Evolutionary conservation across 768 basidiomycete species (phyloP), one percentile per base, ranked within the genome.

Genomic region (Mycena galericulata): DNA sequence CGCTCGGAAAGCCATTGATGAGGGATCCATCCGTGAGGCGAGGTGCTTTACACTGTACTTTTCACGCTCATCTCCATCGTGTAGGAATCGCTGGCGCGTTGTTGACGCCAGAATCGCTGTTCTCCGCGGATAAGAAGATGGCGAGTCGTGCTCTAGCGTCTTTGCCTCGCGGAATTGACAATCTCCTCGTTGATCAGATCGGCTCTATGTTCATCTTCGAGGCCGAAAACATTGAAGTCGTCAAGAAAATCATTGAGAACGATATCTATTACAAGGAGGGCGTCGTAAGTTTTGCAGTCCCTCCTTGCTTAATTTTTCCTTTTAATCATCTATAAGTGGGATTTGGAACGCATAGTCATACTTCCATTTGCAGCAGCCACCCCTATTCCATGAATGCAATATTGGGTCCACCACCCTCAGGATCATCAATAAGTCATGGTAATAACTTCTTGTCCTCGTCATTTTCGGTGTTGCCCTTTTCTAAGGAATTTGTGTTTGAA

Each of bases 151-250:
- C 11, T 40, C 50, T 12, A 17, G 3, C 30, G n/a, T n/a, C n/a
- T n/a, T 29, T 22, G 27, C n/a, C 22, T 22, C 8, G 9, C 22
- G 0, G 12, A 7, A 43, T 50, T 1, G 3, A 38, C 15, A 60
- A 15, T 29, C 5, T 15, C 11, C 51, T n/a, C n/a, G 17, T 40
- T 29, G 1, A 20, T 9, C 38, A 72, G 70, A 62, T 72, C 30
- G 87, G 87, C 24, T 87, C 86, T 0, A 71, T 78, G 62, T 67
- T 87, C 22, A 73, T 88, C 18, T 78, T 79, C 38, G 80, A 86
- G 63, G 81, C 82, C 1, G 79, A 80, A 46, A 83, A 75, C 34
- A 56, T 84, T 50, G 84, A 83, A 43, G 76, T 76, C 34, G 70
- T 70, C 1, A 56, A 67, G 61, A 65, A 56, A 43, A 59, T 60